Base-by-base conservation (phyloP, 1,139 yeast genomes). In the Nematodospora anomalae region DNA sequence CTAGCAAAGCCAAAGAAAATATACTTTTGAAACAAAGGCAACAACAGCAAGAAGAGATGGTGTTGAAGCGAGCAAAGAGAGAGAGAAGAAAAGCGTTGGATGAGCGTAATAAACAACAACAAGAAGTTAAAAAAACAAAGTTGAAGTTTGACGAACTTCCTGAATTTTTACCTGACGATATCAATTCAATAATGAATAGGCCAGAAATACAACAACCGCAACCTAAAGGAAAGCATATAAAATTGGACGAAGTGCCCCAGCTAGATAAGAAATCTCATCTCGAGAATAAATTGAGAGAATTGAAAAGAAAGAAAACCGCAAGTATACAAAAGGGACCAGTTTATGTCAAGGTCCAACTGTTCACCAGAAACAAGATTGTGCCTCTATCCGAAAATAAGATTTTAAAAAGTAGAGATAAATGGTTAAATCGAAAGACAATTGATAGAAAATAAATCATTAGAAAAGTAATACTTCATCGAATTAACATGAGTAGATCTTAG, bases 341-440 rank as follows among this genome's bases (percentile, higher is more conserved):
- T 22, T 68, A 60, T 47, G 84, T 79, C 12, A 66, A 62, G 49
- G 76, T 74, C 16, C 64, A 69, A 41, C 34, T 54, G 3, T 45
- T 51, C 33, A 47, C 44, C 34, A 54, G 58, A 32, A 55, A 53
- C 37, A 66, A 58, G 37, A 50, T 60, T 6, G 76, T 71, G 3
- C 83, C 83, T 7, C 62, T 62, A 30, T 70, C 73, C 29, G 78
- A 72, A 41, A 52, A 57, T 15, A 55, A 60, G 29, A 62, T 72
- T 9, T 54, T 73, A 35, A 63, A 58, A 32, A 60, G 71, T 21
- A 76, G 69, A 52, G 75, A 74, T 36, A 74, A 74, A 49, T 81
- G 87, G 87, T 60, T 81, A 45, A 73, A 70, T 47, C 71, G 88
- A 53, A 78, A 71, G 48, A 62, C 79, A 14, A 56, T 80, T 37